phyloP scores from a whole-genome alignment of 1,139 yeast species.

The Zygosaccharomyces sapae region DNA sequence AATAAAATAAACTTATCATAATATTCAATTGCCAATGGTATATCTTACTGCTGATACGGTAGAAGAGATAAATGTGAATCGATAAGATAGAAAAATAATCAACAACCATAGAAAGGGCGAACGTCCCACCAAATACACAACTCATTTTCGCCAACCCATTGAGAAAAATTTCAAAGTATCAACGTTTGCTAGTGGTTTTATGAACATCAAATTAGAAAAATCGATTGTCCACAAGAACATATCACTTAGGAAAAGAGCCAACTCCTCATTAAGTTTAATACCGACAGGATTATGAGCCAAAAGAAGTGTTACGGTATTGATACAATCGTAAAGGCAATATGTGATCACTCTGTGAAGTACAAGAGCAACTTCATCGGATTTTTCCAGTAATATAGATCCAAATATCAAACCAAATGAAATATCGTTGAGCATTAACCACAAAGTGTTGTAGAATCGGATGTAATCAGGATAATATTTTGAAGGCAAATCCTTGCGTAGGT shows the following conservation, averaged over 20 bases:
- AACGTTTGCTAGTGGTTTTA: conserved; percentile 28
- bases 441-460: conserved; percentile 78
- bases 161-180: conserved; percentile 36
- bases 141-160: conserved; percentile 43
- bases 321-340: conserved; percentile 35
- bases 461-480: conserved; percentile 57
- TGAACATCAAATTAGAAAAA: conserved; percentile 50
- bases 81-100: conserved; percentile 65
- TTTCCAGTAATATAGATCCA: conserved; percentile 48
- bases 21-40: conserved; percentile 71
- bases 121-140: conserved; percentile 57
- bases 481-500: conserved; percentile 24
- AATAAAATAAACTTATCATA: conserved; percentile 68
- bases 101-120: conserved; percentile 59
- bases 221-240: conserved; percentile 79
- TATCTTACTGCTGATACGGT: conserved; percentile 71
- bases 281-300: conserved; percentile 92
- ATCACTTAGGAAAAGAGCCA: conserved; percentile 83
- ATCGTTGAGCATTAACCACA: conserved; percentile 87
- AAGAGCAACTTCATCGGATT: conserved; percentile 37
- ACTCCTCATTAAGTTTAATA: conserved; percentile 80
- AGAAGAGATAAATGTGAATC: conserved; percentile 71
- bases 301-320: conserved; percentile 59
- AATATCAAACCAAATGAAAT: conserved; percentile 65
- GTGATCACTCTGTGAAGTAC: conserved; percentile 16